Conservation (phyloP, 495 filamentous ascomycete genomes). For the Daldinia caldariorum region DNA sequence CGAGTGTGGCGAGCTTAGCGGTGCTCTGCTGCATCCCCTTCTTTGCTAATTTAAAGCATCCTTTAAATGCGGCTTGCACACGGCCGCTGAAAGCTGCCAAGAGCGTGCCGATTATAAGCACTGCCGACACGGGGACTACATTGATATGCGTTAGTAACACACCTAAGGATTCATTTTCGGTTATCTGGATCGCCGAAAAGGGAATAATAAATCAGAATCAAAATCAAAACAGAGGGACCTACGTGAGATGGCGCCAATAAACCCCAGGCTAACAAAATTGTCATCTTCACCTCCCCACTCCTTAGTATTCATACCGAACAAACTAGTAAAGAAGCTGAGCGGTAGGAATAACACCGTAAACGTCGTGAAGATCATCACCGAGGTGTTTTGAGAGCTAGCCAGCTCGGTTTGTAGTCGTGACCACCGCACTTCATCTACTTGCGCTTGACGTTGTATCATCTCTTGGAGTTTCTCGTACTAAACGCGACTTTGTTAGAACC, state of each 20-base stretch:
- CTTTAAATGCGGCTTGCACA: constrained; percentile 48
- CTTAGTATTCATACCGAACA: constrained; percentile 72
- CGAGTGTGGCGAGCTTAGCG: constrained; percentile 38
- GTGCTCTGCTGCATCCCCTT: constrained; percentile 20
- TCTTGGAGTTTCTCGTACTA: constrained; percentile 73
- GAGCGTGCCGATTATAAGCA: constrained; percentile 53
- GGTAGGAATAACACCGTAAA: constrained; percentile 75
- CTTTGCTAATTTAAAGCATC: constrained; percentile 35
- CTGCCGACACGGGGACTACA: constrained; percentile 50
- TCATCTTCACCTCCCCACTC: constrained; percentile 67
- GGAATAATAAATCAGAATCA: not conserved
- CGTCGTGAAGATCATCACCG: constrained; percentile 75
- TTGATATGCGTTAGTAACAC: constrained; percentile 17
- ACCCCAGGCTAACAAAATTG: constrained; percentile 45
- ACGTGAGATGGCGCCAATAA: constrained; percentile 55
- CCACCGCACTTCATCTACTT: constrained; percentile 73
- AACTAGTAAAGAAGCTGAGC: constrained; percentile 71
- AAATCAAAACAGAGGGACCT: constrained; percentile 7
- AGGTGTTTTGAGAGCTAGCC: constrained; percentile 68
- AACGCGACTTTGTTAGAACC: not conserved
- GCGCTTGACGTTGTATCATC: constrained; percentile 74
- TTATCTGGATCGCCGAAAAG: not conserved
- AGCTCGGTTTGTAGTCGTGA: constrained; percentile 71
- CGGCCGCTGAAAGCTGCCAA: constrained; percentile 56
- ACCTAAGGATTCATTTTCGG: not conserved